Evolutionary conservation across 306 rosid species (phyloP), one percentile per base, ranked within the genome.

Genomic region (Sicyos edulis): DNA sequence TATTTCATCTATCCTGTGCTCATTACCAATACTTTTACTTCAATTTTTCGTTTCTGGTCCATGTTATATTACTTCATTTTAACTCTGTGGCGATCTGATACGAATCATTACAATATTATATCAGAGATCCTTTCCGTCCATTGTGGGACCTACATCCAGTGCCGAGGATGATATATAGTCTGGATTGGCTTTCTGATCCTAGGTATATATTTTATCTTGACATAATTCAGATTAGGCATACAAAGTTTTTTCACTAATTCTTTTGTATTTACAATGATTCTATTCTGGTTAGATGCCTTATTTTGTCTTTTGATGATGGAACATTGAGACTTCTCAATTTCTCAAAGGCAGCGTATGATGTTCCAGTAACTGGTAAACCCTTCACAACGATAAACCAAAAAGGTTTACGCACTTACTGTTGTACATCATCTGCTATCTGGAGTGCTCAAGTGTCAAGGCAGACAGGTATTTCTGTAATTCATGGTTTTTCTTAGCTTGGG

Each of bases 261-360:
- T 40, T 47, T 62, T 21, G 47, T 75, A 26, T 64, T 11, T 73
- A 47, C 34, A 32, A 60, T 63, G 21, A 74, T n/a, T 19, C 20
- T 62, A 24, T 55, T 29, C 54, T 63, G 51, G 69, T 71, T 83
- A 93, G 99, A 77, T 91, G 96, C 81, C 77, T 91, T 63, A 71
- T 93, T 76, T 78, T 93, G 85, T 81, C 96, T 74, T 91, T 85
- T 75, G 97, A 93, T 80, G 99, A 93, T 75, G 99, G 97, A 77
- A 81, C 97, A 70, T 81, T 93, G 84, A 88, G 83, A 80, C 84
- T 82, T 72, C 71, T 91, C 80, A 86, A 97, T 89, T 75, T 93
- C 87, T 54, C 50, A 19, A 86, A 86, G 86, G 88, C 89, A 78
- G 96, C 96, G 52, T 81, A 70, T 79, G 97, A 93, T 71, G 74